Evolutionary conservation across 2,329 filamentous ascomycete species (phyloP), one percentile per base, ranked within the genome.

Genomic region (Fusarium pininemorale): DNA sequence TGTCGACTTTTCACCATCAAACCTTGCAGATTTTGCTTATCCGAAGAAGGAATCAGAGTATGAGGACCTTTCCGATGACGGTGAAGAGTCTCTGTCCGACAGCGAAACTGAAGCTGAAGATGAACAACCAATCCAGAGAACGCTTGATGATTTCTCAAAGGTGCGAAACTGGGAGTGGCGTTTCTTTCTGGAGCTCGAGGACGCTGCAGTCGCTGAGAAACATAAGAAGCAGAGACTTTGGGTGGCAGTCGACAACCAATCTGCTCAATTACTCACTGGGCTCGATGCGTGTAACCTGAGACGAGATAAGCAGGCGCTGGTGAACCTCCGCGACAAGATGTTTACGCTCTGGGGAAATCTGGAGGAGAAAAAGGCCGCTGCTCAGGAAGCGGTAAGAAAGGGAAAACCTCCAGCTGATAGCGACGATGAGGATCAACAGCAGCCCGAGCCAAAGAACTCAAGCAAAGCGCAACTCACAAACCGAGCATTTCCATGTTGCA

Each of bases 321-420:
- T 77, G 7, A 71, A 80, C 12, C 83, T 98, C 9, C 88, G 90
- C 57, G 90, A 97, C 75, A 91, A 89, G 75, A 85, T 98, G 63
- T 96, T 92, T 79, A 84, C 90, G 41, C 85, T 98, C 4, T 98
- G 96, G 95, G 96, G 96, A 4, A 90, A 98, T 69, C 85, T 98
- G 3, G 91, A 95, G 79, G 94, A 97, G 66, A 81, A 79, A 73
- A 79, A 69, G 58, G 62, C 54, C 10, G 72, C 78, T 68, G 72
- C 80, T 51, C 69, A 70, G 64, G 67, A 75, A 44, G 78, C 77
- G 16, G 73, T 70, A 32, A 63, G 58, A 54, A 77, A 81, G n/a
- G 76, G 77, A 28, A 81, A 82, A 5, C 83, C 84, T 3, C 81
- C 79, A 2, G 77, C 82, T 35, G 85, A 84, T 63, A 85, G 84